Conservation (phyloP, 2,329 filamentous ascomycete species). For the Thielaviopsis populi region DNA sequence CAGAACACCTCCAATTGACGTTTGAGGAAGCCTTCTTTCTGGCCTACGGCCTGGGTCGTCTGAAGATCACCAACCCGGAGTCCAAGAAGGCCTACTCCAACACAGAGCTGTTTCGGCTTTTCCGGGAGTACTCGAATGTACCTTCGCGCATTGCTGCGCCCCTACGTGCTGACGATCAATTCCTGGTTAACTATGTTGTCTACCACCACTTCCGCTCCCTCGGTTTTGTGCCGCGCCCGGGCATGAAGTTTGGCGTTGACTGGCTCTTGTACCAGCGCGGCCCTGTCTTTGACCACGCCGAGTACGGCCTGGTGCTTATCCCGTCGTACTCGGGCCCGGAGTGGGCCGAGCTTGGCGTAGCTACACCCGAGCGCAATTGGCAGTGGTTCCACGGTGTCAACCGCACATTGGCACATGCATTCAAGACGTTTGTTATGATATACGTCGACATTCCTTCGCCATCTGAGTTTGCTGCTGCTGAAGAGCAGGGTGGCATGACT, state of each 20-base stretch:
- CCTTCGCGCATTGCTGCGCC: slow-evolving; percentile 31
- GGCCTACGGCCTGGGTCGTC: slow-evolving; percentile 59
- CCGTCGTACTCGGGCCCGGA: slow-evolving; percentile 64
- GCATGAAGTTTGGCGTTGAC: slow-evolving; percentile 89
- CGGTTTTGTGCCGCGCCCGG: slow-evolving; percentile 84
- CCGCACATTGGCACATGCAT: slow-evolving; percentile 74
- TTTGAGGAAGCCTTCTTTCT: slow-evolving; percentile 89
- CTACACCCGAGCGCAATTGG: slow-evolving; percentile 44
- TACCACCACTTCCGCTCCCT: slow-evolving; percentile 95
- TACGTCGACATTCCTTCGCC: slow-evolving; percentile 85
- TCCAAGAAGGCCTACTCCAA: slow-evolving; percentile 34
- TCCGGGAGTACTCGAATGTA: slow-evolving; percentile 55
- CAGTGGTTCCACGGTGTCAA: slow-evolving; percentile 81
- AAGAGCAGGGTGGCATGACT: slow-evolving; percentile 40
- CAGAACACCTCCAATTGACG: slow-evolving; percentile 82
- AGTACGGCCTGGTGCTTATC: slow-evolving; percentile 75
- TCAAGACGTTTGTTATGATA: slow-evolving; percentile 75
- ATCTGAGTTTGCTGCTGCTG: slow-evolving; percentile 29
- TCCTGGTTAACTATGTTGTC: slow-evolving; percentile 72
- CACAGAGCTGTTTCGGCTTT: slow-evolving; percentile 47
- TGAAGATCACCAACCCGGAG: slow-evolving; percentile 43
- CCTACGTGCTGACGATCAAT: slow-evolving; percentile 62
- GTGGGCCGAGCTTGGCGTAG: slow-evolving; percentile 48
- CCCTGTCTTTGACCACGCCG: slow-evolving; percentile 86
- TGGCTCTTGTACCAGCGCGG: slow-evolving; percentile 89